Percentiles rank a stretch among this genome's conserved stretches.
These are phyloP conservation scores for Neofusicoccum kwambonambiense DNA, from an alignment of 2,329 filamentous ascomycete species.

Conservation along the genomic window DNA sequence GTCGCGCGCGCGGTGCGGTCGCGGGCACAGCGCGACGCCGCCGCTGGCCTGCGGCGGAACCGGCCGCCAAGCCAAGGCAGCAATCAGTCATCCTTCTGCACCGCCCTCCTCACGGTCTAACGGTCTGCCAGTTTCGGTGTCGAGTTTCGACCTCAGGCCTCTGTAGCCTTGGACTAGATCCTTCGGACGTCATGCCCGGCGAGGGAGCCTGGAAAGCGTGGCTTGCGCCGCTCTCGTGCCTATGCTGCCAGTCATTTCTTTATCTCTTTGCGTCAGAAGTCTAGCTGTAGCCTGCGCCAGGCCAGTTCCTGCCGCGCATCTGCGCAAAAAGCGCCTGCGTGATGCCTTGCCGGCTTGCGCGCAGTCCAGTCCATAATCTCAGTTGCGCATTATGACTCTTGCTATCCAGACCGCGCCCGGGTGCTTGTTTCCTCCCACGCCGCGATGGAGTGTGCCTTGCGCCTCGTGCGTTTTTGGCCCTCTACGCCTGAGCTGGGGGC, in stretches of 20 bases:
- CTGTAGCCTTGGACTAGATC: slow-evolving; percentile 10
- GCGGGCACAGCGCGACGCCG: background rate
- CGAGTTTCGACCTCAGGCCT: background rate
- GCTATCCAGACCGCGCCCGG: background rate
- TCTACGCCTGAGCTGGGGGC: background rate
- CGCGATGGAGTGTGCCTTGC: slow-evolving; percentile 1
- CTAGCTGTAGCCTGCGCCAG: slow-evolving; percentile 3
- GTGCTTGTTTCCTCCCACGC: background rate
- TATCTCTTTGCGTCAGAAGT: slow-evolving; percentile 2
- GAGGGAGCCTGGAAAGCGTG: background rate
- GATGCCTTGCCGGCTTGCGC: background rate
- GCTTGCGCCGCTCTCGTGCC: background rate
- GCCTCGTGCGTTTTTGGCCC: background rate
- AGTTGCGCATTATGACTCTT: background rate
- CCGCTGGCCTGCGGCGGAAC: background rate
- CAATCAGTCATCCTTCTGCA: slow-evolving; percentile 9
- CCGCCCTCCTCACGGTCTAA: slow-evolving; percentile 3
- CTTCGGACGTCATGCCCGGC: background rate
- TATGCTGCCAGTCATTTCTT: slow-evolving; percentile 7
- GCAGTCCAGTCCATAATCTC: background rate
- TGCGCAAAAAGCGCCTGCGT: background rate
- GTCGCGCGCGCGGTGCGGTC: background rate
- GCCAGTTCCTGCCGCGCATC: background rate
- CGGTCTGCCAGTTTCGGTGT: background rate
- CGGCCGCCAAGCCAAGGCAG: slow-evolving; percentile 5